phyloP scores from a whole-genome alignment of 768 basidiomycete genomes.

The Suillus americanus region DNA sequence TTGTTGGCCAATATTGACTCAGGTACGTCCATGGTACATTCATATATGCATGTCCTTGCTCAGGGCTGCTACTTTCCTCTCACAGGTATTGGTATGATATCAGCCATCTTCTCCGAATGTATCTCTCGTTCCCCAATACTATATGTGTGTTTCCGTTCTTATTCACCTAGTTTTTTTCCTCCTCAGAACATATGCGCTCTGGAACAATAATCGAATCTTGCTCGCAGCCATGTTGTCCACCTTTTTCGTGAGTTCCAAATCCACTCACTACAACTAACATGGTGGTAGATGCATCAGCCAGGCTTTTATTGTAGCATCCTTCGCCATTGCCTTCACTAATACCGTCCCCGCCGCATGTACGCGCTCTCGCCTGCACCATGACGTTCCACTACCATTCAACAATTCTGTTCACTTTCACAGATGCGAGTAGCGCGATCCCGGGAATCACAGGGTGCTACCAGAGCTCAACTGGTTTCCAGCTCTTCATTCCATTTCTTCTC shows the following conservation, averaged over 20 bases:
- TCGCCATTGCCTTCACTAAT: background rate
- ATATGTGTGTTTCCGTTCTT: background rate
- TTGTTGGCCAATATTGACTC: background rate
- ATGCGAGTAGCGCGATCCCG: background rate
- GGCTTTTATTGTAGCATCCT: background rate
- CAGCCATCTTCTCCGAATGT: background rate
- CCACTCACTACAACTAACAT: background rate
- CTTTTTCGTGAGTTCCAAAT: background rate
- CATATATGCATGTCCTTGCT: background rate
- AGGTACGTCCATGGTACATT: background rate
- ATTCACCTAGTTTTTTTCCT: background rate
- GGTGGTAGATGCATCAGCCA: background rate
- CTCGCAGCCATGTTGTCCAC: background rate
- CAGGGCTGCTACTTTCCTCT: background rate
- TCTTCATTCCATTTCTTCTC: background rate
- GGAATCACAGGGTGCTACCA: constrained; percentile 1
- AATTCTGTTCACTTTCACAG: background rate
- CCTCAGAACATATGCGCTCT: background rate
- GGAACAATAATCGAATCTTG: background rate
- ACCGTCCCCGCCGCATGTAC: background rate
- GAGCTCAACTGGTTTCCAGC: background rate
- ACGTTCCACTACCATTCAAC: background rate
- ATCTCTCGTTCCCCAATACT: background rate
- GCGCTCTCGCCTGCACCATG: background rate
- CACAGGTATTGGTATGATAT: background rate